These are phyloP conservation scores for Actinidia arguta DNA, from an alignment of 179 eudicot species.

Conservation along the genomic window DNA sequence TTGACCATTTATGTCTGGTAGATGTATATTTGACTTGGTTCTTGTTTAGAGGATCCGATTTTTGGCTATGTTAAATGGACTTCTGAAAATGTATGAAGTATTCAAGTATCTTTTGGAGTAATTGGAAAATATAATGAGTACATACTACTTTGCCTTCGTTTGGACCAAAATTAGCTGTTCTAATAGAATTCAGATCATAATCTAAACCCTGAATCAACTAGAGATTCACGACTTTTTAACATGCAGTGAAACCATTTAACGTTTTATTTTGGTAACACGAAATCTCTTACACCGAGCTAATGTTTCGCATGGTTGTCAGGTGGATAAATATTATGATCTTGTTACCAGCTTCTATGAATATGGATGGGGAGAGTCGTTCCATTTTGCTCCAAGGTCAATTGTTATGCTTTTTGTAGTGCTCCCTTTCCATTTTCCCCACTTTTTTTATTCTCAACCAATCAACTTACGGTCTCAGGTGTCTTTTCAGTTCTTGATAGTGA, in stretches of 20 bases:
- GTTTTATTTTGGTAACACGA: neutral
- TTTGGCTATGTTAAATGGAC: too few species aligned
- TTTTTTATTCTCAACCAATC: neutral
- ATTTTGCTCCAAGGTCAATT: constrained; percentile 85
- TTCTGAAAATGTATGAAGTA: too few species aligned
- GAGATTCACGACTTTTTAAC: neutral
- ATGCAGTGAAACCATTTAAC: neutral
- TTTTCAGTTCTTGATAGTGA: neutral
- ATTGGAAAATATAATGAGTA: neutral
- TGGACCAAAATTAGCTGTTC: too few species aligned
- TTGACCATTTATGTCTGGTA: neutral
- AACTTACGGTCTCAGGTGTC: neutral
- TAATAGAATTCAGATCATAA: neutral
- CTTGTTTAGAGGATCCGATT: too few species aligned
- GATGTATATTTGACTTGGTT: too few species aligned
- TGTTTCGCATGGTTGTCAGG: constrained; percentile 38
- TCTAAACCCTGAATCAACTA: neutral
- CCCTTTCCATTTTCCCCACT: neutral
- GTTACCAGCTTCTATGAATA: constrained; percentile 96
- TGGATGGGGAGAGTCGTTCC: constrained; percentile 99
- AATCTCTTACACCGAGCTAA: neutral
- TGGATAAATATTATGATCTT: constrained; percentile 91
- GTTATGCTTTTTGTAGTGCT: neutral
- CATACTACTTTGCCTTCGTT: neutral
- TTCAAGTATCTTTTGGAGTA: neutral